Evolutionary conservation across 805 yeast genomes (phyloP), one percentile per base, ranked within the genome.

Genomic region (Yarrowia porcina): DNA sequence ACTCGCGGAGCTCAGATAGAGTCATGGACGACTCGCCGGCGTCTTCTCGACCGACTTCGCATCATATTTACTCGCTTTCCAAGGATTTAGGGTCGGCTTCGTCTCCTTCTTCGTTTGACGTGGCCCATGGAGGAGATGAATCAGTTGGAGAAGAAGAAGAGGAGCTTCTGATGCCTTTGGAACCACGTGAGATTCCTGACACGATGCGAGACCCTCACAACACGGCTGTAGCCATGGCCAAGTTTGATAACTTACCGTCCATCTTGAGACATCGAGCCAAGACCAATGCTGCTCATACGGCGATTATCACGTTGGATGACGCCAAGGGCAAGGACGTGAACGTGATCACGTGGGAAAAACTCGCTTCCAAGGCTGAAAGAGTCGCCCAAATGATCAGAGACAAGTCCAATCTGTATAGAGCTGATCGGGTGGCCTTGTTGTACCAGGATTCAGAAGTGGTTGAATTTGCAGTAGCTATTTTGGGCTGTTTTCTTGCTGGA

Each of bases 401-500:
- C 69, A 86, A 86, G 68, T 79, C 88, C 12, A 84, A 89, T 0
- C 75, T 90, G 30, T 88, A 86, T 71, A 83, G 89, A 33, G 90
- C 89, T 68, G 97, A 90, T 71, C 81, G 96, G 35, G 96, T 93
- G 0, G 83, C 90, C 32, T 77, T 94, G 44, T 81, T 96, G 67
- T 94, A 91, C 71, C 90, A 89, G 68, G 90, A 87, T 64, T 81
- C 81, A 30, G 98, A 94, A 73, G 85, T 89, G 2, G 81, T 89
- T 12, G 98, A 94, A 66, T 93, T 92, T 72, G 82, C 89, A 0
- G 83, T 89, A 1, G 96, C 98, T 0, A 73, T 94, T 20, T 82
- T 90, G 72, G 99, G 97, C 7, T 92, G 97, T 71, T 89, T 93
- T 67, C 77, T 93, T 63, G 96, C 97, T 0, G 97, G 96, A 1